Conservation (phyloP, 78 protist species). For the slime mould (Dictyostelium discoideum) region dicty_2.7 NC_007089.4:4136501-4137000, state of each 20-base stretch:
- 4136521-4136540: neutral
- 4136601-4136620: conserved; percentile 33
- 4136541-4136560: neutral
- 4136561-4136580: neutral
- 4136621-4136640: conserved; percentile 22
- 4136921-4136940: neutral
- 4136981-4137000: conserved; percentile 64
- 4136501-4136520: neutral
- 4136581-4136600: conserved; percentile 19
- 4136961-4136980: neutral
- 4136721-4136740: conserved; percentile 38
- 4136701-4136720: conserved; percentile 47
- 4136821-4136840: conserved; percentile 42
- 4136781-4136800: conserved; percentile 23
- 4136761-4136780: conserved; percentile 26
- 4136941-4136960: neutral
- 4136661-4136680: conserved; percentile 21
- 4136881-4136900: conserved; percentile 23
- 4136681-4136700: conserved; percentile 61
- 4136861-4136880: conserved; percentile 21
- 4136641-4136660: conserved; percentile 22
- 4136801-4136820: conserved; percentile 29
- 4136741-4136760: conserved; percentile 25
- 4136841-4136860: conserved; percentile 4
- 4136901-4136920: too few relatives aligned